Evolutionary conservation across 768 basidiomycete genomes (phyloP).

Genomic region (Tephrocybe sp.): DNA sequence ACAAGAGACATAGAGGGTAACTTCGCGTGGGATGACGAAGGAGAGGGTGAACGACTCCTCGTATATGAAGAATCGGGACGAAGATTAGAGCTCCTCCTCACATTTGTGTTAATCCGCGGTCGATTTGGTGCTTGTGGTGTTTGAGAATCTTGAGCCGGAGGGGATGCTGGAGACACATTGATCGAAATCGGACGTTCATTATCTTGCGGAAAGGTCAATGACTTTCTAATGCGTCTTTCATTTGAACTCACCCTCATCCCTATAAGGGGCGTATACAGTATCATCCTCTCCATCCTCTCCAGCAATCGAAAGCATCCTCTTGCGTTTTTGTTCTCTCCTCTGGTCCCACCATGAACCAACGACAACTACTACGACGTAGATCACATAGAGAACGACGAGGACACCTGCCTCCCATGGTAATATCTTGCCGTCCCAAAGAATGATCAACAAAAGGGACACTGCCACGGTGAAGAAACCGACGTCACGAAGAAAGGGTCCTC

Average conservation of each 20-base stretch:
- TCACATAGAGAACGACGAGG: conserved; percentile 71
- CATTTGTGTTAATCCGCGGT: conserved; percentile 9
- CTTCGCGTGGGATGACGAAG: conserved; percentile 38
- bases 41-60: conserved; percentile 52
- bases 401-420: conserved; percentile 67
- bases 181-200: conserved; percentile 16
- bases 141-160: conserved; percentile 8
- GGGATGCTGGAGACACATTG: conserved; percentile 26
- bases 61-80: conserved; percentile 37
- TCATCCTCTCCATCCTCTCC: conserved; percentile 59
- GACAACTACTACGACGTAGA: conserved; percentile 79
- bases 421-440: conserved; percentile 77
- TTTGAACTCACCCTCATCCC: conserved; percentile 56
- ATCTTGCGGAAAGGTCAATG: conserved; percentile 6
- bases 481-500: conserved; percentile 84
- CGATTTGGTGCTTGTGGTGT: neutral
- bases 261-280: conserved; percentile 49
- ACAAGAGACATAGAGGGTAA: conserved; percentile 90
- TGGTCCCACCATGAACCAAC: conserved; percentile 76
- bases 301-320: conserved; percentile 51
- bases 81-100: conserved; percentile 23
- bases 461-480: conserved; percentile 93
- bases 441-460: conserved; percentile 70
- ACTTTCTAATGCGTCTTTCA: neutral
- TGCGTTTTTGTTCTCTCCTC: conserved; percentile 50